Conservation (phyloP, 2,329 filamentous ascomycete genomes). For the Fusarium sororula region DNA sequence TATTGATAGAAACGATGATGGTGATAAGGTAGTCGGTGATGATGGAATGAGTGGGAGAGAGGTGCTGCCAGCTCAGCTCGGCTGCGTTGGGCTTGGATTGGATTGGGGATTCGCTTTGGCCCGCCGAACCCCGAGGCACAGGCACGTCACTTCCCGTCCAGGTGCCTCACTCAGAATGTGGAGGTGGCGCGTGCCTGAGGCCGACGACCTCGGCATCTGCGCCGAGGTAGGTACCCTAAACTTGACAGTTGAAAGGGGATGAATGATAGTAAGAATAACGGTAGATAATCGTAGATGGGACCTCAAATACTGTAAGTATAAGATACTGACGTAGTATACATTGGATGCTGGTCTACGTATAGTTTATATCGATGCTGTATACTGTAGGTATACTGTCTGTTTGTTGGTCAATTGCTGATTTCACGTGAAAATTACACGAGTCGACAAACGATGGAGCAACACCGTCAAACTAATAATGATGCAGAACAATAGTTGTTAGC, state of each 20-base stretch:
- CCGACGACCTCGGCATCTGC: constrained; percentile 25
- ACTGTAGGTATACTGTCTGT: neutral
- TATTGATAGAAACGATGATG: constrained; percentile 9
- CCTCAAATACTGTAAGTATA: neutral
- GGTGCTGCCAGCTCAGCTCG: constrained; percentile 4
- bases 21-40: constrained; percentile 2
- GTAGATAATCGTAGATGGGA: neutral
- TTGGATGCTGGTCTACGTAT: neutral
- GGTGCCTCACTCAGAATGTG: constrained; percentile 15
- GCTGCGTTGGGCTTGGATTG: neutral
- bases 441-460: too few species aligned
- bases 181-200: constrained; percentile 40
- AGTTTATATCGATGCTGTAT: accelerated
- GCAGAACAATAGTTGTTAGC: too few species aligned
- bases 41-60: neutral
- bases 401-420: neutral
- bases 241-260: neutral
- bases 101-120: neutral
- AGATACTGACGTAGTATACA: neutral
- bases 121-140: constrained; percentile 33
- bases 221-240: constrained; percentile 29
- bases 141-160: constrained; percentile 32
- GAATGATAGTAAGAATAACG: neutral
- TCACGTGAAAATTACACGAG: neutral
- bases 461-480: too few species aligned